These are phyloP conservation scores for Luffa acutangula DNA, from an alignment of 306 rosid species.

Conservation along the genomic window DNA sequence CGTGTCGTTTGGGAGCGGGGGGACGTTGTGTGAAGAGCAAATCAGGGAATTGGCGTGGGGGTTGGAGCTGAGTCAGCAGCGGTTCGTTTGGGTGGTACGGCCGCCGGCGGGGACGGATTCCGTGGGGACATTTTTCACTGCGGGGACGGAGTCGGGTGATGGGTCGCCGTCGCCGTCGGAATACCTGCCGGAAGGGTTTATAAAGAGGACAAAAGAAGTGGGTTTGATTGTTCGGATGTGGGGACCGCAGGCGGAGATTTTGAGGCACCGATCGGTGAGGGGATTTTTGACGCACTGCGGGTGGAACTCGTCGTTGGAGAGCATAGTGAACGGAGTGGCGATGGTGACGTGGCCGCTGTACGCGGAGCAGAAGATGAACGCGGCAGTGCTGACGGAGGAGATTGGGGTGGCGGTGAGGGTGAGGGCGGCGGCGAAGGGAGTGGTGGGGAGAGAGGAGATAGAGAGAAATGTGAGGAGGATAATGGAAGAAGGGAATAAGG, in stretches of 20 bases:
- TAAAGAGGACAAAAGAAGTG: slow-evolving; percentile 11
- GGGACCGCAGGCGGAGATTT: slow-evolving; percentile 1
- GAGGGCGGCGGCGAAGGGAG: slow-evolving; percentile 5
- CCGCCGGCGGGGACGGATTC: slow-evolving; percentile 13
- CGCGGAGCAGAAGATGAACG: background rate
- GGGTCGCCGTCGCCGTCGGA: background rate
- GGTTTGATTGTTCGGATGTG: background rate
- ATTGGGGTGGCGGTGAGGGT: slow-evolving; percentile 22
- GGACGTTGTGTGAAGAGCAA: slow-evolving; percentile 38
- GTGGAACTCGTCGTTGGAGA: background rate
- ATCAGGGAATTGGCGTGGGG: slow-evolving; percentile 48
- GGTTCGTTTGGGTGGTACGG: slow-evolving; percentile 65
- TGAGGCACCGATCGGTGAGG: background rate
- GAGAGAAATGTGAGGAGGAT: slow-evolving; percentile 20
- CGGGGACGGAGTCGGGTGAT: background rate
- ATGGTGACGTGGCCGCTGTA: slow-evolving; percentile 1
- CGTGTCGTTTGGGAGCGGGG: slow-evolving; percentile 64
- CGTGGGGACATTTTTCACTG: slow-evolving; percentile 17
- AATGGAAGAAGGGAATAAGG: background rate
- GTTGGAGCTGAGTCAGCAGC: slow-evolving; percentile 41
- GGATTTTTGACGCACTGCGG: background rate
- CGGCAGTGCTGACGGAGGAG: slow-evolving; percentile 26
- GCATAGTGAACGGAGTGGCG: background rate
- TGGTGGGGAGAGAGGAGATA: slow-evolving; percentile 32
- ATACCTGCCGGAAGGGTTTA: slow-evolving; percentile 44